Evolutionary conservation across 2,329 filamentous ascomycete species (phyloP).

Genomic region (Ophiocordyceps camponoti-saundersi): DNA sequence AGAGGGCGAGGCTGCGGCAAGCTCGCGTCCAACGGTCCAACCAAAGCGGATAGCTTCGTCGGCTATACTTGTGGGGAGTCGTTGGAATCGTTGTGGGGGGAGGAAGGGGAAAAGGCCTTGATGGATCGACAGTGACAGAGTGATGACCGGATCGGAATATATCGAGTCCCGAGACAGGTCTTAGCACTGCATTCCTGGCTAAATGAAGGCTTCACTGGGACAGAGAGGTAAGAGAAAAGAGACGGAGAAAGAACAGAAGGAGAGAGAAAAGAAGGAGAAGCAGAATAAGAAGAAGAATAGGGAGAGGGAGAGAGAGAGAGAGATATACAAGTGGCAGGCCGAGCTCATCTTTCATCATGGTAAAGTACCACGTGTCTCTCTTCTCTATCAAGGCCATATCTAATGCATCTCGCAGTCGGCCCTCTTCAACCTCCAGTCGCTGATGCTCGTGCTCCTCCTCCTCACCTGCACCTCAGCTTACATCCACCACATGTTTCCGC

Average conservation of each 20-base stretch:
- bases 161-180: too few relatives aligned
- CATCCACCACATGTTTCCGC: constrained; percentile 75
- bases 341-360: too few relatives aligned
- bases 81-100: neutral
- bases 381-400: too few relatives aligned
- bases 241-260: too few relatives aligned
- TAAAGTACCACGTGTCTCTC: too few relatives aligned
- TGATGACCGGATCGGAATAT: too few relatives aligned
- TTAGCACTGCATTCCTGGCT: neutral
- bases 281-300: neutral
- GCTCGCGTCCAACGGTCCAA: neutral
- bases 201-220: neutral
- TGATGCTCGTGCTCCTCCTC: constrained; percentile 84
- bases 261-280: neutral
- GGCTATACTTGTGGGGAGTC: neutral
- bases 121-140: too few relatives aligned
- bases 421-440: constrained; percentile 97
- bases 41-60: neutral
- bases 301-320: neutral
- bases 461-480: constrained; percentile 94
- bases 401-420: constrained; percentile 46
- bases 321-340: neutral
- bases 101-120: neutral
- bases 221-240: neutral
- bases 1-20: neutral